Evolutionary conservation across 2,329 filamentous ascomycete genomes (phyloP), one percentile per base, ranked within the genome.

Genomic region (Xylariomycetidae sp.): DNA sequence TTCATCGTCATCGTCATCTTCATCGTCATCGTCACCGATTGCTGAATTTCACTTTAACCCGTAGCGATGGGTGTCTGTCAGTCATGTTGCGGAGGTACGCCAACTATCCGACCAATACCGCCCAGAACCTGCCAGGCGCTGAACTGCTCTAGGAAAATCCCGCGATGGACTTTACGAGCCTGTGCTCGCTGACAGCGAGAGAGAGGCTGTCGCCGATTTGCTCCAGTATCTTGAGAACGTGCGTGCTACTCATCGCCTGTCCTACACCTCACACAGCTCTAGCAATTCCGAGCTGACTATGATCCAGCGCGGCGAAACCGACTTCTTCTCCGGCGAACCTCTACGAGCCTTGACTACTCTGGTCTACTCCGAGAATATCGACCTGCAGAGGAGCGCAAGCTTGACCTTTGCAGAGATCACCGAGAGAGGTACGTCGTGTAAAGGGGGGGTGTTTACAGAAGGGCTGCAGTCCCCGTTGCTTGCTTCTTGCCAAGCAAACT

Each of bases 391-490:
- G 47, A 97, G 92, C 66, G 92, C 92, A 33, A 97, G 90, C 61
- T 77, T 98, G 62, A 98, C 92, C 3, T 98, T 98, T 72, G 92
- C 92, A 40, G 92, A 98, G 62, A 98, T 98, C 49, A 98, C 92
- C 11, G 92, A 98, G 66, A 70, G 90, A 87, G 90, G 92, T 96
- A 74, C 52, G 41, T 46, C 22, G 16, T 16, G n/a, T 11, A 15
- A 25, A 27, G 16, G 10, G 26, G 6, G 15, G 6, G 39, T 17
- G 12, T 31, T 27, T 16, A 14, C 12, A 14, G 18, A 17, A 19
- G 16, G 19, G 25, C 16, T 22, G 25, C 20, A 13, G 15, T 20
- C 22, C 27, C 14, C n/a, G n/a, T n/a, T n/a, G n/a, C n/a, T n/a
- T n/a, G n/a, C n/a, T n/a, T n/a, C n/a, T n/a, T n/a, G n/a, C n/a